Percentiles rank a stretch among this genome's conserved stretches.
Evolutionary conservation across 2,329 filamentous ascomycete genomes (phyloP).

Genomic region (Nemania bipapillata): DNA sequence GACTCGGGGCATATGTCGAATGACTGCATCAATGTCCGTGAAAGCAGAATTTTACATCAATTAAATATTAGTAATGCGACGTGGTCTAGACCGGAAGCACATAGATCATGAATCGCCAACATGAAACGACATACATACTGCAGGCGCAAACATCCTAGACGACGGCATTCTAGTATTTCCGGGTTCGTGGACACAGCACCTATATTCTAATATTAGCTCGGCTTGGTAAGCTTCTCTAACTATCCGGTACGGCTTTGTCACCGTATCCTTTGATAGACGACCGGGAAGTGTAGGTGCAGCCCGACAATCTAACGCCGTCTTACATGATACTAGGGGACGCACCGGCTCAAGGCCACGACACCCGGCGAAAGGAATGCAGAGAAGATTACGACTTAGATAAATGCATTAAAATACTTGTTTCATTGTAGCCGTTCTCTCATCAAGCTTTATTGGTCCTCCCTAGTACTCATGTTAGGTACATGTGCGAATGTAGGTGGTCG

Average conservation of each 20-base stretch:
- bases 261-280: background rate
- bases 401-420: background rate
- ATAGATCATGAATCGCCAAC: background rate
- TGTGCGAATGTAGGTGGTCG: background rate
- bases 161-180: background rate
- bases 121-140: background rate
- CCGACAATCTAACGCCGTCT: background rate
- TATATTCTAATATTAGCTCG: background rate
- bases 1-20: too few species aligned
- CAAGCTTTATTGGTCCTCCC: background rate
- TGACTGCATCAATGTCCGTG: too few species aligned
- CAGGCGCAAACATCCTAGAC: background rate
- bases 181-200: background rate
- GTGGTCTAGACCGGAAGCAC: background rate
- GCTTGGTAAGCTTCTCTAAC: background rate
- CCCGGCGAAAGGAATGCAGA: background rate
- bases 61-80: too few species aligned
- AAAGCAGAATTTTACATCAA: too few species aligned
- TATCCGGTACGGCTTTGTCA: background rate
- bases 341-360: background rate
- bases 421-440: background rate
- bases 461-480: background rate
- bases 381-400: background rate
- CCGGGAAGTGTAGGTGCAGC: background rate
- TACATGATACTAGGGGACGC: background rate